Evolutionary conservation across 148 eudicot species (phyloP).

Genomic region (Camellia granthamiana): DNA sequence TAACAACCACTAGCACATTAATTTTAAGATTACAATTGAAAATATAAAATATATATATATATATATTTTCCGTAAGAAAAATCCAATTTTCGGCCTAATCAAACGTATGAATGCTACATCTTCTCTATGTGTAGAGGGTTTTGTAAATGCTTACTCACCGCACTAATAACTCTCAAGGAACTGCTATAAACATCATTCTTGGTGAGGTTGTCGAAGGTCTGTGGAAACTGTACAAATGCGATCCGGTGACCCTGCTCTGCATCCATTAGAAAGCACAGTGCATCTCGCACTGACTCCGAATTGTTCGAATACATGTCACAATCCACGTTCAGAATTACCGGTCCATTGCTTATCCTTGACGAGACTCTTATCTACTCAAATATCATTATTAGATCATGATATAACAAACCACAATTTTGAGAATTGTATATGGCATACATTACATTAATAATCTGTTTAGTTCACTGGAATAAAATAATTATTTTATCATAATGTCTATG

Average conservation of each 20-base stretch:
- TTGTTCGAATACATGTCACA: slow-evolving; percentile 15
- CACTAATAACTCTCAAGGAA: background rate
- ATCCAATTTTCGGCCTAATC: too few relatives aligned
- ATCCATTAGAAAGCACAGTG: slow-evolving; percentile 14
- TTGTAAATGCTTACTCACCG: slow-evolving; percentile 2
- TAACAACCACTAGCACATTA: too few relatives aligned
- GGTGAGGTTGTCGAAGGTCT: background rate
- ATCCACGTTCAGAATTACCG: background rate
- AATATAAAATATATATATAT: too few relatives aligned
- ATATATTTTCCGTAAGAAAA: background rate
- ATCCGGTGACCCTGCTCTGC: slow-evolving; percentile 1
- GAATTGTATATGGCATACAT: too few relatives aligned
- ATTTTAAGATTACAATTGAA: too few relatives aligned
- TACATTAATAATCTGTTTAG: too few relatives aligned
- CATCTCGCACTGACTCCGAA: slow-evolving; percentile 3
- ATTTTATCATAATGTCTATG: too few relatives aligned
- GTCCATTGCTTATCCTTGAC: slow-evolving; percentile 14
- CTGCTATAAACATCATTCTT: slow-evolving; percentile 7
- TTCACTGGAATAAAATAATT: too few relatives aligned
- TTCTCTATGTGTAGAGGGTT: too few relatives aligned
- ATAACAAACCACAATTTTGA: too few relatives aligned
- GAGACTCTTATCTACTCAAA: slow-evolving; percentile 15
- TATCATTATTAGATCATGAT: background rate
- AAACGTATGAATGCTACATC: too few relatives aligned
- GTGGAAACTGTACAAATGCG: slow-evolving; percentile 13